Conservation (phyloP, 2,329 filamentous ascomycete species). For the Beauveria brongniartii region DNA sequence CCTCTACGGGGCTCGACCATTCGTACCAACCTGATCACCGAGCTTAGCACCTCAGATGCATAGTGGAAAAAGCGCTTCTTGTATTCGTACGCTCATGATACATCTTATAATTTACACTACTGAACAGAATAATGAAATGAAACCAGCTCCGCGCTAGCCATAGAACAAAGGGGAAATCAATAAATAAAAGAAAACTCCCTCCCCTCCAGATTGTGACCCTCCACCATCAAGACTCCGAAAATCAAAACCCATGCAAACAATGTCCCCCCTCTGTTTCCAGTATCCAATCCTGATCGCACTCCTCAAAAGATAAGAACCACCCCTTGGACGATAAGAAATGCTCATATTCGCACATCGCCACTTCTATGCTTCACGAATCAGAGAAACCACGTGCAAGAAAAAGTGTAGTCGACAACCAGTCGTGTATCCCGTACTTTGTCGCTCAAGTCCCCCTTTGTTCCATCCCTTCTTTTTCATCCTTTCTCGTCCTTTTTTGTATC, state of each 20-base stretch:
- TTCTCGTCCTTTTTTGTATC: background rate
- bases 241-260: background rate
- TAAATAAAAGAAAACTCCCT: background rate
- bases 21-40: no score
- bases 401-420: background rate
- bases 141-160: conserved; percentile 7
- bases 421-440: background rate
- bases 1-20: no score
- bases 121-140: background rate
- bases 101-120: conserved; percentile 11
- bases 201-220: background rate
- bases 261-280: background rate
- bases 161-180: background rate
- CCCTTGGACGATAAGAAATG: background rate
- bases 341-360: background rate
- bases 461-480: background rate
- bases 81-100: conserved; percentile 7
- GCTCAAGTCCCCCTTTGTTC: background rate
- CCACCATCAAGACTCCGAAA: background rate
- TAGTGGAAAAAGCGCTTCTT: background rate
- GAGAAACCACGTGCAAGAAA: background rate
- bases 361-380: background rate
- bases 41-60: background rate
- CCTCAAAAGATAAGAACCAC: background rate
- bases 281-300: background rate